Evolutionary conservation across 805 yeast species (phyloP).

Genomic region (Kluyveromyces wickerhamii): DNA sequence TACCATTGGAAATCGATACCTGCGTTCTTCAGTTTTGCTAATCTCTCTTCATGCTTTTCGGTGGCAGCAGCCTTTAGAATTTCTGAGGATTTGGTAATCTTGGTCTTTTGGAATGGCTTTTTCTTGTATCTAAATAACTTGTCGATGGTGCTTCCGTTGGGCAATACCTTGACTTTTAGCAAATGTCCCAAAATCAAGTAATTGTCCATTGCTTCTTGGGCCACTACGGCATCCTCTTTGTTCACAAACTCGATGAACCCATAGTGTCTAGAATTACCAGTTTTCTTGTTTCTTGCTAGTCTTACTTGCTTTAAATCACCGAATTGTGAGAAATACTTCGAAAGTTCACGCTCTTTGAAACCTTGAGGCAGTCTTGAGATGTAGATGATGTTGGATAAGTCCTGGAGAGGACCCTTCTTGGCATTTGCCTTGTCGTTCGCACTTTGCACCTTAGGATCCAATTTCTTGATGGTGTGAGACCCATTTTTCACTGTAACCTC

Average conservation of each 20-base stretch:
- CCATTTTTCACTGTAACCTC: conserved; percentile 11
- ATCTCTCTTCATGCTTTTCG: conserved; percentile 29
- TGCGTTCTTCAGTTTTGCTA: conserved; percentile 26
- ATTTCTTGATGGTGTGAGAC: conserved; percentile 23
- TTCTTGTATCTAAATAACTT: conserved; percentile 31
- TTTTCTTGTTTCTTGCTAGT: conserved; percentile 79
- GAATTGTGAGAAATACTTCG: conserved; percentile 80
- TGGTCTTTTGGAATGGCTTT: conserved; percentile 26
- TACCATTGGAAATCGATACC: conserved; percentile 34
- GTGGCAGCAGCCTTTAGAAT: conserved; percentile 28
- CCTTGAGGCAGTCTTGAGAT: conserved; percentile 91
- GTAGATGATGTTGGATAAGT: conserved; percentile 63
- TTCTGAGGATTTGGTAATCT: conserved; percentile 25
- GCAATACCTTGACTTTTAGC: conserved; percentile 51
- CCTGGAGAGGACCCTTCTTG: conserved; percentile 19
- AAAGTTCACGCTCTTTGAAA: conserved; percentile 71
- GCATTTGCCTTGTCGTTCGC: conserved; percentile 14
- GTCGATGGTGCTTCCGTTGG: conserved; percentile 40
- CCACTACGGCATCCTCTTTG: conserved; percentile 72
- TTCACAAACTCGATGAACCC: conserved; percentile 81
- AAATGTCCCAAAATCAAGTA: conserved; percentile 84
- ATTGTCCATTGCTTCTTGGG: conserved; percentile 94
- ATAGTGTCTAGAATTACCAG: conserved; percentile 86
- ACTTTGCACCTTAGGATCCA: conserved; percentile 21
- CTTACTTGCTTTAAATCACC: conserved; percentile 76